Percentiles rank a stretch among this genome's conserved stretches.
Evolutionary conservation across 139 green algal species (phyloP).

Genomic region (Deuterostichococcus epilithicus): DNA sequence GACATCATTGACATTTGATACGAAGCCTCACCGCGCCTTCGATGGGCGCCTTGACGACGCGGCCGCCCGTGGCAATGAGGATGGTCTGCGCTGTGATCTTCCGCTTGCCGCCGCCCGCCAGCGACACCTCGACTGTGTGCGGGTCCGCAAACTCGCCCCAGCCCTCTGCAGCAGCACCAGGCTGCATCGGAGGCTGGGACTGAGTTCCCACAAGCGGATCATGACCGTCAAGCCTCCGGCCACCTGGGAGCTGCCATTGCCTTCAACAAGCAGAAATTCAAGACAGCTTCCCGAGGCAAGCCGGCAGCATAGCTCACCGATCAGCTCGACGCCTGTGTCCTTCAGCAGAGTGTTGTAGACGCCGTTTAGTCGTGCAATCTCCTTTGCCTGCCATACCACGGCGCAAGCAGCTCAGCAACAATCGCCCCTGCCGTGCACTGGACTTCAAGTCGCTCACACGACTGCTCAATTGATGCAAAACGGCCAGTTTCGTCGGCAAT

Average conservation of each 20-base stretch:
- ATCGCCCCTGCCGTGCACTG: no score
- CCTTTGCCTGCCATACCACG: constrained; percentile 52
- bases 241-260: neutral
- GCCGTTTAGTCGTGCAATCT: constrained; percentile 86
- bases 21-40: constrained; percentile 42
- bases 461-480: no score
- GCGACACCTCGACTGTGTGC: constrained; percentile 82
- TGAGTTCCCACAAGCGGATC: no score
- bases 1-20: no score
- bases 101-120: constrained; percentile 18
- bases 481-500: no score
- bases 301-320: neutral
- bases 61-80: constrained; percentile 86
- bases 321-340: constrained; percentile 61
- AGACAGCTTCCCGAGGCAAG: neutral
- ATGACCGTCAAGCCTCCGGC: neutral
- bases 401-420: neutral
- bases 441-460: no score
- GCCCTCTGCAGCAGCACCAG: constrained; percentile 81
- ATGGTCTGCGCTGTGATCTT: constrained; percentile 75
- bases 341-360: constrained; percentile 87
- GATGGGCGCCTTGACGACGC: constrained; percentile 68
- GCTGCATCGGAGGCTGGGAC: no score
- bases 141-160: constrained; percentile 72
- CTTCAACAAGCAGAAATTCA: no score